Evolutionary conservation across 2,329 filamentous ascomycete species (phyloP), one percentile per base, ranked within the genome.

Genomic region (Talaromyces sp.): DNA sequence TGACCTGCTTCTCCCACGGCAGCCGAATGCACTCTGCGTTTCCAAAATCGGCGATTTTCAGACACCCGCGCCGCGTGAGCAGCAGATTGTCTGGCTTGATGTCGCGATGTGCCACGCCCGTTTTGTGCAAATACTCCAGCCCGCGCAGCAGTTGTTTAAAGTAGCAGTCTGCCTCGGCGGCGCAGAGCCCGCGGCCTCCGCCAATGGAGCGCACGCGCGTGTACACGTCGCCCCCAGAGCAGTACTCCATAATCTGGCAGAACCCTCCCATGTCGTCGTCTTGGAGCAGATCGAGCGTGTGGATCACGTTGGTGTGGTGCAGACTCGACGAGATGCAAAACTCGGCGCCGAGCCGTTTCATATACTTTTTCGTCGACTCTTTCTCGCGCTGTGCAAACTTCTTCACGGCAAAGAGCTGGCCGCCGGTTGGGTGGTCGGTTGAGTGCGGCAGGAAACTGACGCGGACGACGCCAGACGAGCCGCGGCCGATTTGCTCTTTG

Each of bases 61-160:
- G 73, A 11, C 80, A 77, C 14, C 83, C 83, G 65, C 83, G 81
- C 68, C 81, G 84, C 61, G 83, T 82, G 61, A 86, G 82, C 66
- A 86, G 78, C 59, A 85, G 72, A 62, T 85, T 86, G 31, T 83
- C 83, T 2, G 83, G 83, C 71, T 85, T 86, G 51, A 85, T 70
- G 64, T 86, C 83, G 54, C 85, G 79, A 65, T 86, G 83, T 49
- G 84, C 84, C 64, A 96, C 91, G 59, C 91, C 91, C 90, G 96
- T 96, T 72, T 95, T 90, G 77, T 96, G 91, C 76, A 96, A 89
- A 73, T 96, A 96, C 75, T 96, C 89, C 55, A 96, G 90, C 63
- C 91, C 91, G 60, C 91, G 88, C 90, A 96, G 96, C 77, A 96
- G 87, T 76, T 96, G 91, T 78, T 96, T 93, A 81, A 96, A 96